Evolutionary conservation across 83 land plant genomes (phyloP).

Genomic region (Isoetes engelmannii): DNA sequence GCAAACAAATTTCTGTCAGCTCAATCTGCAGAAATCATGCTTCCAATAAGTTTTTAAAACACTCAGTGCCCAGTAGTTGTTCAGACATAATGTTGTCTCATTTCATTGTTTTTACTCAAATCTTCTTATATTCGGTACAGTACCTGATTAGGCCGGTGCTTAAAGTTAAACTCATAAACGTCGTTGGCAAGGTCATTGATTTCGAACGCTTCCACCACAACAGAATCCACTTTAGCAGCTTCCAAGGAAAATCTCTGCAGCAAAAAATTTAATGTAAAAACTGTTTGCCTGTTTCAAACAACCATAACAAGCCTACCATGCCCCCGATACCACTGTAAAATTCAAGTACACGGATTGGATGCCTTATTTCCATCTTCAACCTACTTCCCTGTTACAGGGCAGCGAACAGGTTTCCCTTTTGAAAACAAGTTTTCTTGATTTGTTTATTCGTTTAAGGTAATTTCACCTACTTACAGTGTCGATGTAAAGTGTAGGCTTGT

Average conservation of each 20-base stretch:
- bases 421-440: too few species aligned
- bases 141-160: conserved; percentile 91
- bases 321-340: conserved; percentile 99
- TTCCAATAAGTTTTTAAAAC: too few species aligned
- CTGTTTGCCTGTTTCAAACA: background rate
- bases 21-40: too few species aligned
- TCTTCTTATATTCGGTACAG: background rate
- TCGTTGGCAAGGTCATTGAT: conserved; percentile 88
- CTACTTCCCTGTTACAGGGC: too few species aligned
- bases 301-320: conserved; percentile 41
- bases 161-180: conserved; percentile 84
- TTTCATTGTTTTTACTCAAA: too few species aligned
- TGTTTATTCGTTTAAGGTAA: too few species aligned
- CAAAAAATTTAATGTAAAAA: background rate
- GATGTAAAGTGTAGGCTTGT: too few species aligned
- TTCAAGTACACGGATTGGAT: conserved; percentile 63
- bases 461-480: too few species aligned
- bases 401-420: too few species aligned
- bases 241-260: conserved; percentile 71
- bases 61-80: too few species aligned
- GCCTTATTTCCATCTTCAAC: background rate
- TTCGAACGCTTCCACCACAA: conserved; percentile 82
- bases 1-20: background rate
- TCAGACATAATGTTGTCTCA: too few species aligned
- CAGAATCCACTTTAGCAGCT: conserved; percentile 42